phyloP scores from a whole-genome alignment of 306 rosid genomes.

The Mimosa bimucronata region DNA sequence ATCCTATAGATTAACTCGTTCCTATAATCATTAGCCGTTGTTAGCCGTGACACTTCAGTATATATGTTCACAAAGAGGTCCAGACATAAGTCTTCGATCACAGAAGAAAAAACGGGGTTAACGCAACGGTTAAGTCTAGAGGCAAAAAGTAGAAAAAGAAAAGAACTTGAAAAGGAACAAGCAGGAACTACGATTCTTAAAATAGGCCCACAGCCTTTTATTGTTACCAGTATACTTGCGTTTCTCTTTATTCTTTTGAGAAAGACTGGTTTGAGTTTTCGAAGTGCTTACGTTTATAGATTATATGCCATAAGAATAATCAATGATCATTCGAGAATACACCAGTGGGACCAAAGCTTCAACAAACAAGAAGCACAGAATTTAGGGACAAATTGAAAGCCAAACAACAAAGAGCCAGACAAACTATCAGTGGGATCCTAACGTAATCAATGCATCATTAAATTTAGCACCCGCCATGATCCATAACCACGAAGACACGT shows the following conservation, averaged over 20 bases:
- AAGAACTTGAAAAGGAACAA: constrained; percentile 30
- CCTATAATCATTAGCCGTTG: not conserved
- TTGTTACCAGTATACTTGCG: constrained; percentile 4
- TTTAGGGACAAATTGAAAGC: constrained; percentile 31
- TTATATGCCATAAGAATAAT: not conserved
- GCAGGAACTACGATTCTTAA: constrained; percentile 14
- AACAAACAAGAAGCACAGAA: constrained; percentile 16
- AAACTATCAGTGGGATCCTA: constrained; percentile 37
- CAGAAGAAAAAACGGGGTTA: not conserved
- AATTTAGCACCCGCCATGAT: constrained; percentile 28
- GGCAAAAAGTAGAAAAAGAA: constrained; percentile 28
- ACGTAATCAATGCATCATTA: constrained; percentile 38
- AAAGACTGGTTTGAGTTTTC: not conserved
- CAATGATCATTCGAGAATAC: constrained; percentile 26
- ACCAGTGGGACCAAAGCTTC: constrained; percentile 40
- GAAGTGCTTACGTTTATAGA: not conserved
- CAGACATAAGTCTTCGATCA: constrained; percentile 12
- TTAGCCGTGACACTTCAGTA: not conserved
- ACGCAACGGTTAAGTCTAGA: constrained; percentile 33
- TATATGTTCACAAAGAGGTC: not conserved
- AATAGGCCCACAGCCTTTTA: constrained; percentile 35
- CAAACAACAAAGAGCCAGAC: constrained; percentile 6
- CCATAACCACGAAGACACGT: not conserved
- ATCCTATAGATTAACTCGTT: not conserved
- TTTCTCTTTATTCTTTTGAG: constrained; percentile 31